Base-by-base conservation (phyloP, 768 basidiomycete genomes). In the Amanita molliuscula region DNA sequence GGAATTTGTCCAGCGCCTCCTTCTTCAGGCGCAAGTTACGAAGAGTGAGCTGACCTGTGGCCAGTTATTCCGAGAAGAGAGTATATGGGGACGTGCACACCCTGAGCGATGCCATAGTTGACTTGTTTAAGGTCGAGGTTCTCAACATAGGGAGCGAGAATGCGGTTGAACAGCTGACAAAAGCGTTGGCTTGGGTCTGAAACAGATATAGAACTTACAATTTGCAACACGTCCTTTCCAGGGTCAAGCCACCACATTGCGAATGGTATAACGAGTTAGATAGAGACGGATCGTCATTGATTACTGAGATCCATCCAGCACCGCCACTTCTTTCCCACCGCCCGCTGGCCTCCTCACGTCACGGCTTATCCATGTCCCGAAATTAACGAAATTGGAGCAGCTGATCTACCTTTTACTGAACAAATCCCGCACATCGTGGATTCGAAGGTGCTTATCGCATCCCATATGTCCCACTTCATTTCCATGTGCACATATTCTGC, bases 41-140 rank as follows among this genome's bases (percentile, higher is more conserved):
- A 47, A 96, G 72, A 6, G 82, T 86, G 44, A 90, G 64, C 65
- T 87, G 82, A 36, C 88, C 87, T 90, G 40, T 33, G 45, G 16
- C 33, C 28, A 42, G 44, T 53, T 56, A 48, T 55, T 46, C 53
- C 44, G 35, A 36, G 37, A 2, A 34, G 21, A 26, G 48, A 29
- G 7, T 33, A n/a, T 18, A 48, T 31, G 3, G 31, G 38, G 15
- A 20, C 13, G 34, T 11, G 44, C 64, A 53, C 62, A 78, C 91
- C 92, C 74, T 88, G 85, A 52, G 78, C 86, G 56, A 95, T 87
- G 13, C 89, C 92, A 73, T 95, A 85, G 61, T 93, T 93, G 44
- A 98, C 86, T 65, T 94, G 90, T 62, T 90, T 86, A 63, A 92
- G 78, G 65, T 97, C 93, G 64, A 99, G 69, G 62, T 97, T 95